Evolutionary conservation across 345 rosid genomes (phyloP), one percentile per base, ranked within the genome.

Genomic region (Arabis hirsuta): DNA sequence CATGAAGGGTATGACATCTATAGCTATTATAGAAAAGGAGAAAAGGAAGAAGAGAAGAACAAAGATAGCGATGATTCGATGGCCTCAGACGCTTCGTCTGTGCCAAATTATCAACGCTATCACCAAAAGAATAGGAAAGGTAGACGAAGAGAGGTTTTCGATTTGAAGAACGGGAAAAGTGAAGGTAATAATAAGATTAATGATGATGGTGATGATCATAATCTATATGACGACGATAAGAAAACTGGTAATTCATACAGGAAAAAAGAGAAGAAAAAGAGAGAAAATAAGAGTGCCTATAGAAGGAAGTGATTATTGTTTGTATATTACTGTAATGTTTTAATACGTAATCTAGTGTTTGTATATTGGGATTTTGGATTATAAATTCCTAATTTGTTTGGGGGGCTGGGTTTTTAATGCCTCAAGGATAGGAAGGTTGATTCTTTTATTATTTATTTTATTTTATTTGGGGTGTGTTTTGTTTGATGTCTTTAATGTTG

Each of bases 71-170:
- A 89, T 62, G 96, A 89, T 77, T 89, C 96, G 0, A 85, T 86
- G 91, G 90, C 87, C 50, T 89, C 96, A 0, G 96, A 89, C 76
- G 96, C 96, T 51, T 89, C 96, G 34, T 89, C 96, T 2, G 86
- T 82, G 10, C 90, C 88, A 46, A 79, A 52, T 55, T 69, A 83
- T 73, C 81, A 76, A 9, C 81, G 55, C 3, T 52, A 42, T 65
- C 67, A 51, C 29, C 73, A 65, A 12, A 65, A 69, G 79, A 70
- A 69, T 14, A 71, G 22, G 52, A 65, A 52, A 72, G 48, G 43
- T 38, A 43, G 48, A 12, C 51, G 58, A 58, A 62, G 38, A 32
- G 74, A 56, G 52, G 16, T 16, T 10, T 65, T 2, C 2, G 58
- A 61, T 39, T 69, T 56, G 48, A 83, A 72, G 76, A 56, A 41